phyloP scores from a whole-genome alignment of 2,329 filamentous ascomycete genomes.

The Xylaria sp. region DNA sequence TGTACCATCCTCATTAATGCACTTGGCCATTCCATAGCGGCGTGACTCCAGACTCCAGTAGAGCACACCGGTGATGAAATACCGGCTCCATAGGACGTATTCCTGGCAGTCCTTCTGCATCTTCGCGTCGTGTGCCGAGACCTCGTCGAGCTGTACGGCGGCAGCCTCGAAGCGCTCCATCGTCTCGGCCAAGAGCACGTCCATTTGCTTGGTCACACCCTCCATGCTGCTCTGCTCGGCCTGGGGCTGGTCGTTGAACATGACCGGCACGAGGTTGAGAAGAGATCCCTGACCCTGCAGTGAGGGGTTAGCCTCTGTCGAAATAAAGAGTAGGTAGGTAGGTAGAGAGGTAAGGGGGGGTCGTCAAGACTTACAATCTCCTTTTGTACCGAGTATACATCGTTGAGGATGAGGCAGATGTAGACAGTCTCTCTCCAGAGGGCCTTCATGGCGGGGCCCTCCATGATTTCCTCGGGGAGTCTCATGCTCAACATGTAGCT shows the following conservation, averaged over 20 bases:
- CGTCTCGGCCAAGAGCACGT: slow-evolving; percentile 15
- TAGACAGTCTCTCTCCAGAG: slow-evolving; percentile 27
- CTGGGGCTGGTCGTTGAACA: slow-evolving; percentile 23
- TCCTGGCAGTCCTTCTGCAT: slow-evolving; percentile 21
- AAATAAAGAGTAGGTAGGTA: no score
- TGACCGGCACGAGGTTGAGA: slow-evolving; percentile 26
- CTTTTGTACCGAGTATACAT: slow-evolving; percentile 28
- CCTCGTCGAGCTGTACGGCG: slow-evolving; percentile 15
- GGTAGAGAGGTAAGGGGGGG: not conserved
- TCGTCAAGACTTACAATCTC: slow-evolving; percentile 24
- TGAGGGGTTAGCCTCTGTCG: not conserved
- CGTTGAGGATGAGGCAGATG: slow-evolving; percentile 29
- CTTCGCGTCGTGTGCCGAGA: slow-evolving; percentile 14
- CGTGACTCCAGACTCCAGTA: slow-evolving; percentile 28
- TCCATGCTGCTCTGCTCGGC: slow-evolving; percentile 18
- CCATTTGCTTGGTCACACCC: slow-evolving; percentile 19
- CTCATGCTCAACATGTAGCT: slow-evolving; percentile 28
- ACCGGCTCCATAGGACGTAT: slow-evolving; percentile 27
- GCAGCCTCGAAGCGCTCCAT: slow-evolving; percentile 25
- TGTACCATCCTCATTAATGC: slow-evolving; percentile 23
- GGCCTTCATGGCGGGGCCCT: slow-evolving; percentile 23
- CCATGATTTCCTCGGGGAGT: slow-evolving; percentile 27
- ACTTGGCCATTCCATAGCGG: slow-evolving; percentile 29
- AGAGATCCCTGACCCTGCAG: slow-evolving; percentile 25
- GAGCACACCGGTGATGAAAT: slow-evolving; percentile 28